phyloP scores from a whole-genome alignment of 148 eudicot species.

The Vaccinium darrowii region DNA sequence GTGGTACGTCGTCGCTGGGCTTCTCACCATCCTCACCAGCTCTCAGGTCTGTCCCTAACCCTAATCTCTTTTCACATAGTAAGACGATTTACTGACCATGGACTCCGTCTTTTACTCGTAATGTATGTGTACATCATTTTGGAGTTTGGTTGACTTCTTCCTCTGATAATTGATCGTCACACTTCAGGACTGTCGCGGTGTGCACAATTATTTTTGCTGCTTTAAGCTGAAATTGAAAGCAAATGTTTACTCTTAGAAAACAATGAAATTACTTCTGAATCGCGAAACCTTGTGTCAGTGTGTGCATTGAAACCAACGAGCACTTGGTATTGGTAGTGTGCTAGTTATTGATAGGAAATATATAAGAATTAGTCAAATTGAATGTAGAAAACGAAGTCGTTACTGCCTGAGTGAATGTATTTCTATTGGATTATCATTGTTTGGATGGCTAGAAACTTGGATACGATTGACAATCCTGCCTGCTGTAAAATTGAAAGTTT shows the following conservation, averaged over 20 bases:
- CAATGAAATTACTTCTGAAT: not conserved
- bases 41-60: conserved; percentile 47
- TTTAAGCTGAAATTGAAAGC: not conserved
- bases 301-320: not conserved
- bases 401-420: not conserved
- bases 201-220: not conserved
- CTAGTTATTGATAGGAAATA: not conserved
- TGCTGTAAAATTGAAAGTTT: not conserved
- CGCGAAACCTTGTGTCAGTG: not conserved
- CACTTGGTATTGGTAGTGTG: not conserved
- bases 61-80: not conserved
- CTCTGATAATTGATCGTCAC: not conserved
- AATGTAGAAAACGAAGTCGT: not conserved
- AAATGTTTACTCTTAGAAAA: not conserved
- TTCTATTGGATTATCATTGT: not conserved
- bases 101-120: not conserved
- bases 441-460: not conserved
- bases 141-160: not conserved
- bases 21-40: conserved; percentile 65
- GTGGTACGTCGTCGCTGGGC: conserved; percentile 71
- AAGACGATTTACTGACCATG: not conserved
- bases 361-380: not conserved
- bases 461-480: not conserved
- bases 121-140: not conserved
- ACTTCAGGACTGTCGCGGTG: not conserved